Conservation (phyloP, 805 yeast species). For the Cephaloascus albidus region DNA sequence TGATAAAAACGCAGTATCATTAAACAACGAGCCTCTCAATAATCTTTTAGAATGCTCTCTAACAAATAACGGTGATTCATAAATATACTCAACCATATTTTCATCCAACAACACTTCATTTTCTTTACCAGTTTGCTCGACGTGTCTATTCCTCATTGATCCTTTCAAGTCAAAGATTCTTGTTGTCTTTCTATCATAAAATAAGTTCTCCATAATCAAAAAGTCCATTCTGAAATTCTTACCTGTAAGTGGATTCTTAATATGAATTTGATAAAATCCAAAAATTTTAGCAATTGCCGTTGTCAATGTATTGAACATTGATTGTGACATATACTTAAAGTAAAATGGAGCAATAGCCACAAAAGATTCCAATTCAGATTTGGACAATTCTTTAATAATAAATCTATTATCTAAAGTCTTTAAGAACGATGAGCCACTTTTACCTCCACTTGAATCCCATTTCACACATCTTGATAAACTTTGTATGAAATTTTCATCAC, state of each 20-base stretch:
- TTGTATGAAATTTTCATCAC: conserved; percentile 67
- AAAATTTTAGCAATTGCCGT: conserved; percentile 91
- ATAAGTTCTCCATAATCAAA: conserved; percentile 90
- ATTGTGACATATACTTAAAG: conserved; percentile 92
- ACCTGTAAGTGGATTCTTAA: conserved; percentile 68
- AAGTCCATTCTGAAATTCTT: conserved; percentile 81
- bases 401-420: conserved; percentile 88
- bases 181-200: conserved; percentile 72
- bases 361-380: conserved; percentile 86
- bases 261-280: conserved; percentile 92
- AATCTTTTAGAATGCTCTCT: conserved; percentile 84
- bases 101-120: conserved; percentile 94
- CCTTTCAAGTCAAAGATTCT: conserved; percentile 95
- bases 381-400: conserved; percentile 81
- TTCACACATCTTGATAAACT: conserved; percentile 88
- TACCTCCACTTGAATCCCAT: conserved; percentile 96
- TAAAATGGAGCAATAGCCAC: conserved; percentile 94
- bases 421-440: conserved; percentile 88
- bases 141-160: conserved; percentile 95
- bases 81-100: conserved; percentile 96
- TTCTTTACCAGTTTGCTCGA: conserved; percentile 89
- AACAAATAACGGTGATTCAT: conserved; percentile 91
- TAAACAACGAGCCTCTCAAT: conserved; percentile 83
- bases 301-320: conserved; percentile 88
- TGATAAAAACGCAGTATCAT: conserved; percentile 87